phyloP scores from a whole-genome alignment of 441 rosid species.

The Adansonia rubrostipa region DNA sequence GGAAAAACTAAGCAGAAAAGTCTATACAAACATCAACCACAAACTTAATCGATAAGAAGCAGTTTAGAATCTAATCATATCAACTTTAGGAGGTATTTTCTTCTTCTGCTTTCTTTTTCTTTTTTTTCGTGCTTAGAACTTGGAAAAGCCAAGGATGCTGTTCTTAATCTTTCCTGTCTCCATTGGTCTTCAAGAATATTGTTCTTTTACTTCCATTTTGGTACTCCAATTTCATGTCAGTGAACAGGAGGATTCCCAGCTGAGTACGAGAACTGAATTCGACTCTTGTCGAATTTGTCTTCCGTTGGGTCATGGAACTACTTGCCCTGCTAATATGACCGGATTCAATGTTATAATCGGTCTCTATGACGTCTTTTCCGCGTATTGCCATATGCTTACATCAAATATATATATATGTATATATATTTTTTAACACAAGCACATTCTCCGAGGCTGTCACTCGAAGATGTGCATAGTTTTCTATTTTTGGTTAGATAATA shows the following conservation, averaged over 20 bases:
- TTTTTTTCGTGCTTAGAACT: conserved; percentile 46
- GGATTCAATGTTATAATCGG: conserved; percentile 30
- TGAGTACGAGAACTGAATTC: conserved; percentile 20
- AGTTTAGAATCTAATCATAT: conserved; percentile 38
- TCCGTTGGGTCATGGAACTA: conserved; percentile 28
- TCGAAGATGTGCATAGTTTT: too few species aligned
- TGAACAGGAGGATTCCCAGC: conserved; percentile 33
- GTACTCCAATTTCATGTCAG: conserved; percentile 32
- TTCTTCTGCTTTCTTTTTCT: too few species aligned
- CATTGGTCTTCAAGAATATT: conserved; percentile 49
- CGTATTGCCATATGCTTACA: too few species aligned
- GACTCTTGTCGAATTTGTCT: conserved; percentile 17
- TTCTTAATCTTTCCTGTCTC: conserved; percentile 53
- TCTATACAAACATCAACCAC: conserved; percentile 35
- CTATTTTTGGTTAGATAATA: too few species aligned
- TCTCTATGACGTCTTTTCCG: too few species aligned
- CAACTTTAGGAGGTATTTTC: neutral
- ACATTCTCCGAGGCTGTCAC: too few species aligned
- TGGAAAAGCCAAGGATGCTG: conserved; percentile 82
- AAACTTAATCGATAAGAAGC: conserved; percentile 35
- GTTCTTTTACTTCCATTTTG: conserved; percentile 38
- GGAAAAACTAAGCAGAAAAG: conserved; percentile 21
- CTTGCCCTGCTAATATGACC: conserved; percentile 48
- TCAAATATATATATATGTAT: too few species aligned
- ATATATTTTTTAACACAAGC: too few species aligned